phyloP scores from a whole-genome alignment of 2,329 filamentous ascomycete genomes.

The Microcyclospora pomicola region DNA sequence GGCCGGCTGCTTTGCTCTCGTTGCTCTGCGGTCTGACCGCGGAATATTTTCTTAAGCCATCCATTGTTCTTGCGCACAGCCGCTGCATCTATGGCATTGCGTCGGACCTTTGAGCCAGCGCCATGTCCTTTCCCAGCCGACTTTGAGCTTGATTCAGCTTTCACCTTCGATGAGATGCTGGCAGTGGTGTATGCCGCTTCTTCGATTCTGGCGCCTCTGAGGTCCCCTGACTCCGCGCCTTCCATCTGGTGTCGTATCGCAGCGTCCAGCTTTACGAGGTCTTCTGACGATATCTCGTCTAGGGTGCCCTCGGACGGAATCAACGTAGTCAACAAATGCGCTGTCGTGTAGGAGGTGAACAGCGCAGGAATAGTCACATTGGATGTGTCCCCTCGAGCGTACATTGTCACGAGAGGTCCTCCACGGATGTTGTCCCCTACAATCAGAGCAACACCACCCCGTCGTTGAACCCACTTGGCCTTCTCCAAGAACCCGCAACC shows the following conservation, averaged over 20 bases:
- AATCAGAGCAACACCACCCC: slow-evolving; percentile 78
- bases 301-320: slow-evolving; percentile 57
- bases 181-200: slow-evolving; percentile 18
- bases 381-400: slow-evolving; percentile 88
- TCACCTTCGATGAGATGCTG: slow-evolving; percentile 7
- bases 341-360: slow-evolving; percentile 90
- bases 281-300: slow-evolving; percentile 46
- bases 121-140: slow-evolving; percentile 4
- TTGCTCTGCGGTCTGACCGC: slow-evolving; percentile 5
- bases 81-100: neutral
- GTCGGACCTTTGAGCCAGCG: neutral
- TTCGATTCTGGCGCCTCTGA: slow-evolving; percentile 3
- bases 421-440: slow-evolving; percentile 88
- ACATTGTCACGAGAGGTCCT: slow-evolving; percentile 89
- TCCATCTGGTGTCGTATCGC: slow-evolving; percentile 12
- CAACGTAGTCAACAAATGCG: slow-evolving; percentile 78
- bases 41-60: slow-evolving; percentile 34
- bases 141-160: slow-evolving; percentile 9
- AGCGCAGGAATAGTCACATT: slow-evolving; percentile 88
- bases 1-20: slow-evolving; percentile 36
- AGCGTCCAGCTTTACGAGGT: slow-evolving; percentile 38
- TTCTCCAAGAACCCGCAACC: slow-evolving; percentile 96
- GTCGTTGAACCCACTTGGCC: slow-evolving; percentile 87
- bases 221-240: slow-evolving; percentile 4
- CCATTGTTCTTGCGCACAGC: slow-evolving; percentile 8